phyloP scores from a whole-genome alignment of 2,329 filamentous ascomycete species.

The Fusarium sp. region DNA sequence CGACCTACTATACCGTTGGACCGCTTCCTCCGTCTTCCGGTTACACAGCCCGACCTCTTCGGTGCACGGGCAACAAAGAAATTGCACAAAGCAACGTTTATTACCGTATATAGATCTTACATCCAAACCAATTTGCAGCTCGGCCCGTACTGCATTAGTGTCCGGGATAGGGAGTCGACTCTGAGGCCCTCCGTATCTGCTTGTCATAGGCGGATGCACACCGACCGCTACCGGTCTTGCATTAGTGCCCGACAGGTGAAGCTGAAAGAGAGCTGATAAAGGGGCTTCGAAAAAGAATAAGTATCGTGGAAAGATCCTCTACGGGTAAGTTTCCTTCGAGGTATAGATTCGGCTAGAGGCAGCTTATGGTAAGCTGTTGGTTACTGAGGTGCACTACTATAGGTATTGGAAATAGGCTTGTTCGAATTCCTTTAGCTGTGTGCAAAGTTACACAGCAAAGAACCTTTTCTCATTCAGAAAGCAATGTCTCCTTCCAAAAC shows the following conservation, averaged over 20 bases:
- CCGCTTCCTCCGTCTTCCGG: background rate
- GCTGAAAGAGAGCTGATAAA: constrained; percentile 1
- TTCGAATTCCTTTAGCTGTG: background rate
- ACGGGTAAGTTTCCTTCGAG: background rate
- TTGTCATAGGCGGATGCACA: constrained; percentile 27
- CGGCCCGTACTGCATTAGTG: constrained; percentile 38
- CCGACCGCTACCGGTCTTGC: constrained; percentile 20
- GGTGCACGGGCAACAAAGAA: constrained; percentile 6
- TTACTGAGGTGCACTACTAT: background rate
- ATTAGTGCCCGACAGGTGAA: constrained; percentile 13
- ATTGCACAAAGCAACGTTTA: background rate
- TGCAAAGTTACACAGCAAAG: background rate
- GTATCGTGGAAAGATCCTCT: background rate
- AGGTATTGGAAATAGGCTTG: constrained; percentile 2
- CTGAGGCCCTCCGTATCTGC: constrained; percentile 24
- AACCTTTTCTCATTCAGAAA: background rate
- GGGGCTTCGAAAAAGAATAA: background rate
- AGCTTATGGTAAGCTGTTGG: background rate
- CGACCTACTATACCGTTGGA: constrained; percentile 18
- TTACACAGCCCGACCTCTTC: constrained; percentile 24
- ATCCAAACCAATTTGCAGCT: constrained; percentile 24
- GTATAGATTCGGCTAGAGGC: background rate
- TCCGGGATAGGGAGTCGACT: constrained; percentile 9
- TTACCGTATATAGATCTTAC: constrained; percentile 16
- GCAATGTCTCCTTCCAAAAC: constrained; percentile 34